Evolutionary conservation across 495 filamentous ascomycete species (phyloP).

Genomic region (Lepraria neglecta): DNA sequence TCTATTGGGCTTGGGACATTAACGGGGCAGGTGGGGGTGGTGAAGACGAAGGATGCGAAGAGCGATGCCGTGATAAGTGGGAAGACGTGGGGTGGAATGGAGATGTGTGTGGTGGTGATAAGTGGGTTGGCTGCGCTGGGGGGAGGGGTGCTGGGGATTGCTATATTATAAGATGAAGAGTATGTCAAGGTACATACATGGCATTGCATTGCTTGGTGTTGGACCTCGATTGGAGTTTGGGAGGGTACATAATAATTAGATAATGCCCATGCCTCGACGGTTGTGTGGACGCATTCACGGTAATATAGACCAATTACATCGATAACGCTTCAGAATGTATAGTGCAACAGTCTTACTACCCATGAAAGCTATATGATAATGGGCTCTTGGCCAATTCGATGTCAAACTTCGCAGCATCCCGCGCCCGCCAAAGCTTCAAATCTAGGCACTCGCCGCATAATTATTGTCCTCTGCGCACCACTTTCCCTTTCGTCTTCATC

Average conservation of each 20-base stretch:
- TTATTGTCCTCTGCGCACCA: too few relatives aligned
- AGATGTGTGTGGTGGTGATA: neutral
- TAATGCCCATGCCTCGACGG: neutral
- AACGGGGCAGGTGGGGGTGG: constrained; percentile 27
- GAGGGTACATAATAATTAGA: neutral
- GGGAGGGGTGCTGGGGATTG: neutral
- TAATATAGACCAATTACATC: neutral
- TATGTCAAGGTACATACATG: neutral
- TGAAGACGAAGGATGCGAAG: constrained; percentile 26
- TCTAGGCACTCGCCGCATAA: neutral
- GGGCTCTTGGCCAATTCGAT: neutral
- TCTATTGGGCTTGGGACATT: constrained; percentile 28
- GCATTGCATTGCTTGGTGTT: constrained; percentile 12
- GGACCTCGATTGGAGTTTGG: neutral
- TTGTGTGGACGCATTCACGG: neutral
- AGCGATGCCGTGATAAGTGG: constrained; percentile 7
- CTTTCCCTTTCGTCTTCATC: too few relatives aligned
- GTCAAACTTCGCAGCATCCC: too few relatives aligned
- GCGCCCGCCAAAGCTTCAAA: neutral
- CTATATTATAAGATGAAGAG: neutral
- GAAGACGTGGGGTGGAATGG: neutral
- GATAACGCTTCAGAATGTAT: neutral
- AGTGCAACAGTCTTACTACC: neutral
- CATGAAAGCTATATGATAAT: neutral
- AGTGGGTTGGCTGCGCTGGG: neutral